Conservation (phyloP, 2,329 filamentous ascomycete species). For the Coniochaeta prunicola region DNA sequence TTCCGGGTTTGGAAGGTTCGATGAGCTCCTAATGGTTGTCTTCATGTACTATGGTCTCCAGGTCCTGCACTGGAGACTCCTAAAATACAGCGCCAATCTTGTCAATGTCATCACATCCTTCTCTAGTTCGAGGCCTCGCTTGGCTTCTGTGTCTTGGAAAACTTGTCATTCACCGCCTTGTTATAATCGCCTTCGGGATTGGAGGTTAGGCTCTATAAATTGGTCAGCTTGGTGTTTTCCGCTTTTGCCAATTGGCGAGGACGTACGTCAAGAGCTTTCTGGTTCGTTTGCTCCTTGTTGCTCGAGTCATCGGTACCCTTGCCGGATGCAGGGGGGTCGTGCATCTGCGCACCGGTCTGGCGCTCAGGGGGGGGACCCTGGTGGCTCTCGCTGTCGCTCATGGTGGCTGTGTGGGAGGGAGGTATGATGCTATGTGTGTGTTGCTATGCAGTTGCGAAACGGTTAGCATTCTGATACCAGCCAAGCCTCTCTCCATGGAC, state of each 20-base stretch:
- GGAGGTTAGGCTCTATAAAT: neutral
- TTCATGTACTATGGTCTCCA: neutral
- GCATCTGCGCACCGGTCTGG: constrained; percentile 58
- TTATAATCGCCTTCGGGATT: neutral
- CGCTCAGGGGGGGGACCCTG: constrained; percentile 70
- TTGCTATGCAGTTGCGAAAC: neutral
- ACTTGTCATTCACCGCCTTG: neutral
- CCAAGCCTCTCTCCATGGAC: neutral
- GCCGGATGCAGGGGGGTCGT: constrained; percentile 49
- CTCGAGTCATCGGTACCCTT: constrained; percentile 49
- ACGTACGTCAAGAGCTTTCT: constrained; percentile 43
- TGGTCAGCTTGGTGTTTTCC: neutral
- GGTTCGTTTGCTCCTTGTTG: constrained; percentile 45
- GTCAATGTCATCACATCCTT: too few species aligned
- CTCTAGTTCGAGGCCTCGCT: neutral
- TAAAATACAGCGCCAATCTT: neutral
- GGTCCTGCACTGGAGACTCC: neutral
- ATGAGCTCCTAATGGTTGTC: neutral
- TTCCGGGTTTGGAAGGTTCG: neutral
- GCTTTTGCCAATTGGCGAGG: neutral
- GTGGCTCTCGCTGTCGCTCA: constrained; percentile 55
- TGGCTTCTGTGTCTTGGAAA: constrained; percentile 1
- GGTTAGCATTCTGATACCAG: neutral
- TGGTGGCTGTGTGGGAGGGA: constrained; percentile 29
- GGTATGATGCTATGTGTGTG: neutral